Conservation (phyloP, 2,329 filamentous ascomycete species). For the Grosmannia clavigera region DNA sequence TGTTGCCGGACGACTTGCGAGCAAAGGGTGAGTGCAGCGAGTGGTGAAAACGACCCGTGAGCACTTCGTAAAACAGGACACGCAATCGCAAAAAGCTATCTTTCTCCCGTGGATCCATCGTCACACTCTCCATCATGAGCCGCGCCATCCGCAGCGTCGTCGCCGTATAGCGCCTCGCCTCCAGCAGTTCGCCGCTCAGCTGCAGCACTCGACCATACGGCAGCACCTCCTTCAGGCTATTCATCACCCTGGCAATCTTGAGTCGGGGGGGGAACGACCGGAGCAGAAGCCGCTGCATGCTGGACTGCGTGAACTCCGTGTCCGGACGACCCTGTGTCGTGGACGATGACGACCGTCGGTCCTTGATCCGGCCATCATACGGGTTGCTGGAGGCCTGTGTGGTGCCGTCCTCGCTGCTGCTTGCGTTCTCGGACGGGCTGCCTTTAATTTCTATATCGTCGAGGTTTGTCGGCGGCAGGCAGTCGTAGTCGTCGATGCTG, state of each 20-base stretch:
- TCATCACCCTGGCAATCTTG: constrained; percentile 9
- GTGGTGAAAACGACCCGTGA: constrained; percentile 14
- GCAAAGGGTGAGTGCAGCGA: constrained; percentile 14
- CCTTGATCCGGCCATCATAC: neutral
- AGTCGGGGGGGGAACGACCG: constrained; percentile 11
- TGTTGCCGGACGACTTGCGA: constrained; percentile 7
- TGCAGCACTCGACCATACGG: constrained; percentile 12
- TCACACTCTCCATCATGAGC: neutral
- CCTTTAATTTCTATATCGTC: constrained; percentile 36
- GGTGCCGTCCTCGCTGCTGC: neutral
- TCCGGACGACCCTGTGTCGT: constrained; percentile 3
- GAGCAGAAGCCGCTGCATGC: constrained; percentile 15
- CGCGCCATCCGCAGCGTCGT: constrained; percentile 2
- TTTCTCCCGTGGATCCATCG: neutral
- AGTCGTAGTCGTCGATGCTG: constrained; percentile 34
- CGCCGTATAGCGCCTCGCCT: constrained; percentile 9
- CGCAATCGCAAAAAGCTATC: constrained; percentile 8
- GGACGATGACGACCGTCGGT: neutral
- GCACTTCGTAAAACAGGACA: constrained; percentile 10
- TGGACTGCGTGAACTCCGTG: constrained; percentile 8
- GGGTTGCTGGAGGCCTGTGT: no score
- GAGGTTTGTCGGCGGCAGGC: constrained; percentile 34
- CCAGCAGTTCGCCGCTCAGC: constrained; percentile 11
- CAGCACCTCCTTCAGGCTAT: constrained; percentile 9
- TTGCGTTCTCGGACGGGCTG: neutral